A percentile compares a stretch with the other conserved stretches of the same genome.
phyloP scores from a whole-genome alignment of 2,329 filamentous ascomycete species.

The Neofusicoccum sp. region DNA sequence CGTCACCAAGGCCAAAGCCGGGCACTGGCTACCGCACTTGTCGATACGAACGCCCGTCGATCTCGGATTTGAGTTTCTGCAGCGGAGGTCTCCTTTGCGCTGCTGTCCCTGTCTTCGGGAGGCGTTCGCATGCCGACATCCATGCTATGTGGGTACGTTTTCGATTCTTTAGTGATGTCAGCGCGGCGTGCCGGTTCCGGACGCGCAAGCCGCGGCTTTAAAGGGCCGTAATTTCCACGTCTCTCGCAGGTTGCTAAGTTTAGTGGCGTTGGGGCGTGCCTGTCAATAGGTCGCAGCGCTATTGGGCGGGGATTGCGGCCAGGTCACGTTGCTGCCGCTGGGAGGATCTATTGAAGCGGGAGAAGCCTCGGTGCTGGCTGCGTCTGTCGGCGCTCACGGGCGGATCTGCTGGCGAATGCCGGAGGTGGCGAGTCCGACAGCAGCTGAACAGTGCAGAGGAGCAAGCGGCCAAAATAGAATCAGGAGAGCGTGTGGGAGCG shows the following conservation, averaged over 20 bases:
- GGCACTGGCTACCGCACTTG: background rate
- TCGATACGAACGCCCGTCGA: background rate
- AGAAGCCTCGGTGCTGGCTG: slow-evolving; percentile 9
- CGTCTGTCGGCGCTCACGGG: background rate
- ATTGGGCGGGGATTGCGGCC: slow-evolving; percentile 4
- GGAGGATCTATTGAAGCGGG: background rate
- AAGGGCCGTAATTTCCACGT: slow-evolving; percentile 4
- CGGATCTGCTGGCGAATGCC: slow-evolving; percentile 15
- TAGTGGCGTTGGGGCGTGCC: slow-evolving; percentile 8
- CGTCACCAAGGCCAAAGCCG: background rate
- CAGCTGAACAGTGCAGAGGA: slow-evolving; percentile 2
- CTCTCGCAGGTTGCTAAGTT: slow-evolving; percentile 8
- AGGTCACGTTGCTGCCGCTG: background rate
- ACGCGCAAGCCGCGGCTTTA: slow-evolving; percentile 13
- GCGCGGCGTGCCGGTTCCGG: background rate
- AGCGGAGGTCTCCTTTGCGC: background rate
- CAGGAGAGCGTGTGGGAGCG: background rate
- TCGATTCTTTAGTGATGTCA: background rate
- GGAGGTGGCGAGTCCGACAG: background rate
- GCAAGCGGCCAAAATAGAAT: slow-evolving; percentile 2
- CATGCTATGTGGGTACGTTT: background rate
- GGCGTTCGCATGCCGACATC: background rate
- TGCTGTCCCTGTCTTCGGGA: background rate
- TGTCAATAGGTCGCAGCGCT: background rate
- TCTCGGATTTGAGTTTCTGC: slow-evolving; percentile 2